Evolutionary conservation across 768 basidiomycete genomes (phyloP), one percentile per base, ranked within the genome.

Genomic region (Boletus bicolor): DNA sequence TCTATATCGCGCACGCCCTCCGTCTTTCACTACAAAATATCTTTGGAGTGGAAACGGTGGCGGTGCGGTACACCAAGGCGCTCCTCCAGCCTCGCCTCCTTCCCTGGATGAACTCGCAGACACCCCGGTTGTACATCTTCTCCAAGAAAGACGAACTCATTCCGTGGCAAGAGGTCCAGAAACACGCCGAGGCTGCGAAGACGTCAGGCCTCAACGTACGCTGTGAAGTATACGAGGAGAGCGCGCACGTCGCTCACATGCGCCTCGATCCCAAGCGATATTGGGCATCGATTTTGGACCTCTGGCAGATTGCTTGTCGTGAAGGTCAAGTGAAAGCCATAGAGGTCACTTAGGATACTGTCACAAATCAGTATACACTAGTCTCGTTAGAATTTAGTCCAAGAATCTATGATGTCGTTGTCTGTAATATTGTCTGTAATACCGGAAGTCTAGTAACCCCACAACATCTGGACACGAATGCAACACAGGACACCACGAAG

Each of bases 51-150:
- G 57, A 69, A 26, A 54, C 55, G 2, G n/a, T 47, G 41, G 7
- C 28, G 11, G 44, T 46, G 24, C 55, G 26, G 37, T 58, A 49
- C 44, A 14, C 56, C 44, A 61, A 47, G 32, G 21, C 32, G 5
- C 61, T 69, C 24, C 55, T 65, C 19, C 52, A 62, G 7, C 67
- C 72, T 2, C 48, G 21, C 8, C 38, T 75, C 28, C 54, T 75
- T 5, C 72, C 72, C 1, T 73, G 74, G 73, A 69, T 62, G 61
- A 56, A 52, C 15, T 9, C 30, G 30, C 47, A 50, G 9, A 75
- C 75, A 12, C 75, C 72, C 0, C 60, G 76, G 11, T 38, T 76
- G 34, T 76, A 76, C 42, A 37, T 76, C 19, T 76, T 67, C 55
- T 76, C 73, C 10, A 61, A 59, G 44, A 63, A 56, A 14, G 75